Evolutionary conservation across 768 basidiomycete genomes (phyloP), one percentile per base, ranked within the genome.

Genomic region (Tulasnella sp.): DNA sequence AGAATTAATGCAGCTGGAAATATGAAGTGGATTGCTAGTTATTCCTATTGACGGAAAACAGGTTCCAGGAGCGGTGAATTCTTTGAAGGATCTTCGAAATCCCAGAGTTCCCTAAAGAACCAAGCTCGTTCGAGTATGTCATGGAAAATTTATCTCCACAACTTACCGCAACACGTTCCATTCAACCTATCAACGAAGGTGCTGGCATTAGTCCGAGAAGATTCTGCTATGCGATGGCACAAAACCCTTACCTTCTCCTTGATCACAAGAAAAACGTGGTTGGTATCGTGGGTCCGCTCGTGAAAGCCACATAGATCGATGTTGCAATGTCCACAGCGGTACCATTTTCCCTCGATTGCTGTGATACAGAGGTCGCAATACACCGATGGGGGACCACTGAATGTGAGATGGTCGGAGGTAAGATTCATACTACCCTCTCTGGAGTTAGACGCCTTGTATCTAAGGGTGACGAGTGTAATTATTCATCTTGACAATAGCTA

Each of bases 341-440:
- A 93, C 96, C 96, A 98, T 80, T 90, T 89, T 18, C 96, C 96
- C n/a, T 86, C 85, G 75, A 98, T 96, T 72, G 87, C 88, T 35
- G 87, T 88, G 86, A 95, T 89, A 83, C 96, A 96, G 70, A 91
- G 89, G 84, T 98, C 96, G 81, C 96, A 44, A 44, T 44, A 7
- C 42, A 44, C 42, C 42, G 42, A 98, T 29, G 11, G 55, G 6
- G 55, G 7, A 13, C 20, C 26, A n/a, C 11, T 3, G 55, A 57
- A 57, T 23, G 6, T 29, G 11, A 7, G 7, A 23, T 10, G 20
- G 9, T 95, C 83, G 5, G 95, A 92, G n/a, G 88, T 85, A 5
- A 85, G 81, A 82, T 95, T 93, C 67, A 86, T 81, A 23, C 95
- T 86, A 46, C 85, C 83, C 13, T 20, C 35, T 29, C 35, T 20